Percentiles rank a stretch among this genome's conserved stretches.
Conservation (phyloP, 768 basidiomycete genomes). For the Mycena rebaudengoi region DNA sequence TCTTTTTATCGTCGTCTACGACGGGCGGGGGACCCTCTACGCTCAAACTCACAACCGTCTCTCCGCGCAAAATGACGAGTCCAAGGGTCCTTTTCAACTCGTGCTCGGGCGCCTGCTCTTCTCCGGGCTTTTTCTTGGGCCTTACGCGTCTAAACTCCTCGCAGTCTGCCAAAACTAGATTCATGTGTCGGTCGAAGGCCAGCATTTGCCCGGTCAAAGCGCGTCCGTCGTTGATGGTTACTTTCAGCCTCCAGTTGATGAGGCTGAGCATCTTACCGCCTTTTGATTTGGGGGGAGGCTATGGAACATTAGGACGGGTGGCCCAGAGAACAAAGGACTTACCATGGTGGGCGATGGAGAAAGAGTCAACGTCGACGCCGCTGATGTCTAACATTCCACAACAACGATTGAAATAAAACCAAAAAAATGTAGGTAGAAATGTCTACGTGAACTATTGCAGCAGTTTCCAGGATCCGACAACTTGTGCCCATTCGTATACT, state of each 20-base stretch:
- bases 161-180: constrained; percentile 96
- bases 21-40: constrained; percentile 96
- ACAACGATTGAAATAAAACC: neutral
- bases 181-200: constrained; percentile 99
- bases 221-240: constrained; percentile 97
- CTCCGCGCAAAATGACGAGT: constrained; percentile 96
- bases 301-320: constrained; percentile 24
- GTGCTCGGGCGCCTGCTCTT: constrained; percentile 80
- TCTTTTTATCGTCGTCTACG: constrained; percentile 90
- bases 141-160: constrained; percentile 96
- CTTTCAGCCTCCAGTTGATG: constrained; percentile 97
- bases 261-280: constrained; percentile 98
- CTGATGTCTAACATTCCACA: neutral
- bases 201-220: constrained; percentile 98
- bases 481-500: constrained; percentile 13
- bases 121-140: constrained; percentile 90
- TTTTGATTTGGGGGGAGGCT: constrained; percentile 97
- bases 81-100: constrained; percentile 97
- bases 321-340: neutral
- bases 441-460: neutral
- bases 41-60: constrained; percentile 93
- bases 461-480: constrained; percentile 19
- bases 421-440: neutral
- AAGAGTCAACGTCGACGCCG: constrained; percentile 1
- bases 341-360: constrained; percentile 28